Evolutionary conservation across 2,329 filamentous ascomycete species (phyloP), one percentile per base, ranked within the genome.

Genomic region (Zarea fungicola): DNA sequence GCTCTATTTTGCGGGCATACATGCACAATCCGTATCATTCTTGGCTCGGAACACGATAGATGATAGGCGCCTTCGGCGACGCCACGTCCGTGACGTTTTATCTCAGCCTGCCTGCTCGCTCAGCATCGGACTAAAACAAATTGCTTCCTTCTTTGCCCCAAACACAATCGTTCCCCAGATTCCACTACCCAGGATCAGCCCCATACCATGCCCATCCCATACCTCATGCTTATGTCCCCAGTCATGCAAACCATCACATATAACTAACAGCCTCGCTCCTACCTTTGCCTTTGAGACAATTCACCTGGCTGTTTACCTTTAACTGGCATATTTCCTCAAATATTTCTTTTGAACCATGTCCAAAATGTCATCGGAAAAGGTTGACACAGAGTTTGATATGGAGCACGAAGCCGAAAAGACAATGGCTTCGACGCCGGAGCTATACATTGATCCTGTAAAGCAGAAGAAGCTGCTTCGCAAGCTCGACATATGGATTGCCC

Each of bases 401-500:
- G 28, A 26, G 28, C 31, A 29, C 8, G 21, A 35, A n/a, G 8
- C 11, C 39, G 19, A 43, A n/a, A 39, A 32, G 31, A 26, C 21
- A 10, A 21, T 22, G 19, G 36, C 37, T 21, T 22, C 48, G 10
- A 25, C 11, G 8, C n/a, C 18, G 5, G 42, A 45, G 9, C n/a
- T 36, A 19, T 40, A 46, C 32, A 36, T 53, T 25, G 48, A 53
- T 32, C 51, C 51, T 5, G 25, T 37, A 25, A 21, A 35, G 25
- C 59, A 65, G 49, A 58, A 52, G 28, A 49, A 50, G 13, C 56
- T 65, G 6, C 42, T 60, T 23, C 52, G 60, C 18, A 65, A 66
- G 50, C 62, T 64, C 22, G 63, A 66, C 45, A 29, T 59, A 13
- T 55, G 57, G 9, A 58, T 65, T 16, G 46, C 64, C 23, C 62